Conservation (phyloP, 129 eudicot species). For the Flaveria sonorensis region DNA sequence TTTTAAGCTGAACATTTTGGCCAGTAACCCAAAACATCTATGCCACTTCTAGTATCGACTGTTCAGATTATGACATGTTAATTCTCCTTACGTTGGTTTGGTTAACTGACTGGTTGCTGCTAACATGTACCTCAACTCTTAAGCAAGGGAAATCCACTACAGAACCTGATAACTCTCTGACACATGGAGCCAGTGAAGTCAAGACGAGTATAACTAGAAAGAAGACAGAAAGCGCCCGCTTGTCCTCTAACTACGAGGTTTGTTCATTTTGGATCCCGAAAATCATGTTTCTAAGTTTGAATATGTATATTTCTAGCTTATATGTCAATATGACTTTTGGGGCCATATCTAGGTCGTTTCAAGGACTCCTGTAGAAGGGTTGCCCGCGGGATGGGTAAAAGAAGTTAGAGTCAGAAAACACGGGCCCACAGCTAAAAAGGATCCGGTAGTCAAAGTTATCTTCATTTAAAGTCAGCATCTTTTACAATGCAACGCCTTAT, state of each 20-base stretch:
- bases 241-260: slow-evolving; percentile 32
- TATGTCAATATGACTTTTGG: slow-evolving; percentile 24
- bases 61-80: neutral
- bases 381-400: slow-evolving; percentile 81
- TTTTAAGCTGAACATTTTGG: neutral
- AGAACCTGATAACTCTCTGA: slow-evolving; percentile 31
- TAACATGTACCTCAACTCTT: slow-evolving; percentile 21
- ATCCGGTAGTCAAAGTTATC: slow-evolving; percentile 45
- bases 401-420: slow-evolving; percentile 53
- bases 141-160: slow-evolving; percentile 18
- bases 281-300: slow-evolving; percentile 17
- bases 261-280: slow-evolving; percentile 26
- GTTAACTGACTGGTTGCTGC: slow-evolving; percentile 24
- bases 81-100: neutral
- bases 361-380: slow-evolving; percentile 48
- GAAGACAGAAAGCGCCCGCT: slow-evolving; percentile 31
- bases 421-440: slow-evolving; percentile 35
- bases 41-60: neutral
- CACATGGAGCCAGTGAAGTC: slow-evolving; percentile 13
- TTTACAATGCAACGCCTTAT: neutral
- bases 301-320: neutral
- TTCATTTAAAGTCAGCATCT: neutral
- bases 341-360: slow-evolving; percentile 51
- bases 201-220: slow-evolving; percentile 16
- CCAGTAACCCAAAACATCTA: neutral